phyloP scores from a whole-genome alignment of 371 early-diverging fungal genomes.

The Mycotypha africana region DNA sequence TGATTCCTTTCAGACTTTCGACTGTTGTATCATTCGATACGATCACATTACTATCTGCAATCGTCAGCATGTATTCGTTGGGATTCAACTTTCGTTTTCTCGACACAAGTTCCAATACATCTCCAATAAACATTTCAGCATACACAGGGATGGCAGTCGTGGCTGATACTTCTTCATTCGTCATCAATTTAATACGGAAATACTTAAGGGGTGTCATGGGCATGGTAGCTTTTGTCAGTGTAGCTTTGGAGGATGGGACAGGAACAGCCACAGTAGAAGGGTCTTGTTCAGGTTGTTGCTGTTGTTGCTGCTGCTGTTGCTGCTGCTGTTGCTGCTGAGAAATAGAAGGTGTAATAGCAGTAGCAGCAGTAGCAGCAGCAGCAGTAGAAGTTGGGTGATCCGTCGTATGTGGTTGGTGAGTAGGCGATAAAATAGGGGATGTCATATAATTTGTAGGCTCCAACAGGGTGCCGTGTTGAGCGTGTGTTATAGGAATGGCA shows the following conservation, averaged over 20 bases:
- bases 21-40: constrained; percentile 74
- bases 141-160: constrained; percentile 84
- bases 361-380: background rate
- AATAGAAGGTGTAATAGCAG: constrained; percentile 12
- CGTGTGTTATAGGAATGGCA: background rate
- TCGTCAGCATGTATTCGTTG: constrained; percentile 76
- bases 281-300: constrained; percentile 23
- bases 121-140: constrained; percentile 69
- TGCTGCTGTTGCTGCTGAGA: no score
- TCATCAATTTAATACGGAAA: constrained; percentile 57
- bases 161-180: constrained; percentile 60
- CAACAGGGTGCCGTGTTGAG: background rate
- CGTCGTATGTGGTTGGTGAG: background rate
- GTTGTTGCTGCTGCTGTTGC: no score
- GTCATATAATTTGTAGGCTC: no score
- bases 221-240: constrained; percentile 41
- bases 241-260: constrained; percentile 41
- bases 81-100: constrained; percentile 79
- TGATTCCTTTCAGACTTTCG: constrained; percentile 56
- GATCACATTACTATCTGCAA: constrained; percentile 70
- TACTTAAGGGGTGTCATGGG: constrained; percentile 53
- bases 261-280: constrained; percentile 46
- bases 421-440: background rate
- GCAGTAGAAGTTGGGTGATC: no score
- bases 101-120: constrained; percentile 83